Conservation (phyloP, 2,329 filamentous ascomycete species). For the Fusarium bactridioides region DNA sequence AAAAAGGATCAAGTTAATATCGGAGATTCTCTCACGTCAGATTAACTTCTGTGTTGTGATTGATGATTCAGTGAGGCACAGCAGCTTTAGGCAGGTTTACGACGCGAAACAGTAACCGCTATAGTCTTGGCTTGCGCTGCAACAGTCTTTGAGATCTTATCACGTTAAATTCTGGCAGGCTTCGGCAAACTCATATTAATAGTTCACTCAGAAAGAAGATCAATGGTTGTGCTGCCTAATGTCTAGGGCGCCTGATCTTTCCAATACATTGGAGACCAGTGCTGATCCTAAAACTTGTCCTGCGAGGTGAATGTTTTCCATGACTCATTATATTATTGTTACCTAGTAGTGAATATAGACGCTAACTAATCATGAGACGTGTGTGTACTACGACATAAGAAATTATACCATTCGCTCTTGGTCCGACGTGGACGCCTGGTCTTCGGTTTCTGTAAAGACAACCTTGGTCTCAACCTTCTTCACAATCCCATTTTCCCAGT, state of each 20-base stretch:
- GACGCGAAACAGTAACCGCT: not conserved
- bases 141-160: not conserved
- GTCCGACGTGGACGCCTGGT: not conserved
- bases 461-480: conserved; percentile 26
- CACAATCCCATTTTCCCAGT: conserved; percentile 17
- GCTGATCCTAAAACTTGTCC: fast-evolving
- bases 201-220: not conserved
- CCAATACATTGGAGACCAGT: too few species aligned
- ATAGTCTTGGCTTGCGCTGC: not conserved
- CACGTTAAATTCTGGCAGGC: fast-evolving
- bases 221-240: not conserved
- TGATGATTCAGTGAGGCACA: not conserved
- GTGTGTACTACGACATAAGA: not conserved
- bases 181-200: fast-evolving
- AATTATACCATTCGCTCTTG: not conserved
- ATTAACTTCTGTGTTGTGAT: not conserved
- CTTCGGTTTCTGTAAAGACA: not conserved
- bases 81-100: not conserved
- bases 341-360: not conserved
- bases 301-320: fast-evolving
- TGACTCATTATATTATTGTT: not conserved
- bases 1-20: too few species aligned
- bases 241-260: fast-evolving
- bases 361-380: not conserved
- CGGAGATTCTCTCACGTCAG: not conserved